phyloP scores from a whole-genome alignment of 2,329 filamentous ascomycete species.

The Neocatenulostroma microsporum region DNA sequence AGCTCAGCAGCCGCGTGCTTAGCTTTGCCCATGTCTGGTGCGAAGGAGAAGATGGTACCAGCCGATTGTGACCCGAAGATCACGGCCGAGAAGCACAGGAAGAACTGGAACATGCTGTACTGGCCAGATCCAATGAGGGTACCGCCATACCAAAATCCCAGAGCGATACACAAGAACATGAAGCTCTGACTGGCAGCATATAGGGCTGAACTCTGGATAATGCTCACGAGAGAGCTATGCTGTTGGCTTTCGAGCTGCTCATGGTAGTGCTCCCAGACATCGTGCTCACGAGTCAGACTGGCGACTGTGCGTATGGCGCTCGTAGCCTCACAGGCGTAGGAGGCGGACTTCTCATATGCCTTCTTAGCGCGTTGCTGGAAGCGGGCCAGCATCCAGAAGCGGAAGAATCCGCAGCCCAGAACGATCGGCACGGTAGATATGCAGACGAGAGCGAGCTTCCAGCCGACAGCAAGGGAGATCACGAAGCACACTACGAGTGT shows the following conservation, averaged over 20 bases:
- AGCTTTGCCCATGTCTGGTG: constrained; percentile 88
- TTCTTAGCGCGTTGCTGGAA: constrained; percentile 73
- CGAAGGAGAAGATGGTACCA: constrained; percentile 80
- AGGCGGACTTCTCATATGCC: constrained; percentile 72
- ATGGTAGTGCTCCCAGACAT: constrained; percentile 68
- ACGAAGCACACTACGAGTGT: constrained; percentile 69
- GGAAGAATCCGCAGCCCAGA: constrained; percentile 73
- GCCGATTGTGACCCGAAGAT: constrained; percentile 91
- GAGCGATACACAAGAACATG: constrained; percentile 72
- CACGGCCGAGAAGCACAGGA: constrained; percentile 78
- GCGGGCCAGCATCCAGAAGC: constrained; percentile 73
- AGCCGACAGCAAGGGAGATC: constrained; percentile 66
- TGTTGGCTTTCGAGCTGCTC: constrained; percentile 59
- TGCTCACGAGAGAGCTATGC: constrained; percentile 59
- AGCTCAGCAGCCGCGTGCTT: constrained; percentile 74
- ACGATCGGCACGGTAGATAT: constrained; percentile 70
- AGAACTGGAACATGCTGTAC: constrained; percentile 79
- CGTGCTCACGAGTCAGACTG: constrained; percentile 75
- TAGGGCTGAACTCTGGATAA: constrained; percentile 66
- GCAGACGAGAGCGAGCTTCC: constrained; percentile 82
- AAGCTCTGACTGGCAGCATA: constrained; percentile 81
- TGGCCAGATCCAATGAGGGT: constrained; percentile 62
- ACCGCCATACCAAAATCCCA: constrained; percentile 91
- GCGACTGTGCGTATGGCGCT: constrained; percentile 91
- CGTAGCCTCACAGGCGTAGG: constrained; percentile 86